A percentile compares a stretch with the other conserved stretches of the same genome.
These are phyloP conservation scores for Porcisia hertigi DNA, from an alignment of 208 protist species.

Conservation along the genomic window DNA sequence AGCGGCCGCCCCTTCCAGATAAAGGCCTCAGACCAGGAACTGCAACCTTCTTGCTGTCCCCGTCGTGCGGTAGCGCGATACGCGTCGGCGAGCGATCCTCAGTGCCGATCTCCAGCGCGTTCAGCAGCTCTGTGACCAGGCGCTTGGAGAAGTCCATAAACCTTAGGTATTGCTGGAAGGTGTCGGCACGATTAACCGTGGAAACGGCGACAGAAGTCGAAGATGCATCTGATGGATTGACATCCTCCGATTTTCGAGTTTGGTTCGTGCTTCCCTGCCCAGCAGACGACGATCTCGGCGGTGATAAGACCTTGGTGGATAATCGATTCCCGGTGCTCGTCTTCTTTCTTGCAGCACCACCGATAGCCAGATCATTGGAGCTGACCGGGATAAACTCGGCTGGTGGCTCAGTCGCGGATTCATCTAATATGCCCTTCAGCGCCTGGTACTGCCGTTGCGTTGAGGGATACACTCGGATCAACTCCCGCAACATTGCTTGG, in stretches of 20 bases:
- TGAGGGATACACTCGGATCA: slow-evolving; percentile 21
- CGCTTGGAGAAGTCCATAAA: slow-evolving; percentile 31
- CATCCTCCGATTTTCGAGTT: background rate
- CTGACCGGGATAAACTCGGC: slow-evolving; percentile 4
- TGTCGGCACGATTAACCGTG: background rate
- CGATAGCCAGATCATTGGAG: background rate
- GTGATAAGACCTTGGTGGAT: background rate
- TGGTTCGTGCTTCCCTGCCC: background rate
- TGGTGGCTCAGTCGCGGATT: slow-evolving; percentile 13
- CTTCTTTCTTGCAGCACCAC: slow-evolving; percentile 3
- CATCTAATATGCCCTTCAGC: slow-evolving; percentile 10
- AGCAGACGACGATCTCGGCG: background rate
- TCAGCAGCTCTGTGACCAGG: slow-evolving; percentile 24
- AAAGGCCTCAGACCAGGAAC: background rate
- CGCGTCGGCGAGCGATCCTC: slow-evolving; percentile 18
- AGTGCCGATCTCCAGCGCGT: slow-evolving; percentile 29
- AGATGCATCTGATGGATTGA: background rate
- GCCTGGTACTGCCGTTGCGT: slow-evolving; percentile 9
- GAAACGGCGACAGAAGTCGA: background rate
- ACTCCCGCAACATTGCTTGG: slow-evolving; percentile 13
- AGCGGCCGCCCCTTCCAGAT: background rate
- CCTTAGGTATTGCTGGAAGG: slow-evolving; percentile 10
- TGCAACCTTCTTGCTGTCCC: background rate
- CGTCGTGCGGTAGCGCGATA: slow-evolving; percentile 9
- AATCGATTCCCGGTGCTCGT: background rate